These are phyloP conservation scores for Nakazawaea wickerhamii DNA, from an alignment of 805 yeast species.

Conservation along the genomic window DNA sequence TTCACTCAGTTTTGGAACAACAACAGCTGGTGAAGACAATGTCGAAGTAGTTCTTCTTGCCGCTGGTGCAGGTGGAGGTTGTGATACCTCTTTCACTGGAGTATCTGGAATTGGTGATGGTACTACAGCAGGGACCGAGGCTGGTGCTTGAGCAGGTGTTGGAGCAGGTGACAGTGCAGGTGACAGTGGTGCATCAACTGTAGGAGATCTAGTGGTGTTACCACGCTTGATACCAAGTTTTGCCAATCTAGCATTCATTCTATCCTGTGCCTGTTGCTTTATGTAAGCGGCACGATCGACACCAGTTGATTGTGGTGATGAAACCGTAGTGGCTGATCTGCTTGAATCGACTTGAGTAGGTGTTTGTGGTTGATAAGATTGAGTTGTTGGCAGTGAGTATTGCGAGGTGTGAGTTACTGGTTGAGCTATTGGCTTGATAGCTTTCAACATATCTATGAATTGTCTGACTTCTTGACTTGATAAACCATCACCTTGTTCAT, in stretches of 20 bases:
- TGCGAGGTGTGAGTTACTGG: slow-evolving; percentile 10
- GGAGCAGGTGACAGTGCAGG: slow-evolving; percentile 2
- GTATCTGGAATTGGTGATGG: slow-evolving; percentile 6
- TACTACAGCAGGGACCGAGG: slow-evolving; percentile 13
- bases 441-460: slow-evolving; percentile 53
- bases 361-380: slow-evolving; percentile 5
- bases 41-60: slow-evolving; percentile 13
- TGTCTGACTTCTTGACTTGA: slow-evolving; percentile 54
- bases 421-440: slow-evolving; percentile 21
- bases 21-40: slow-evolving; percentile 8
- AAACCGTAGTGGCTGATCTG: background rate
- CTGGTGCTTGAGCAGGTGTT: slow-evolving; percentile 10
- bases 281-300: slow-evolving; percentile 75
- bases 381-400: slow-evolving; percentile 9
- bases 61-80: slow-evolving; percentile 18
- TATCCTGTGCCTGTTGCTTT: slow-evolving; percentile 73
- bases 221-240: slow-evolving; percentile 61
- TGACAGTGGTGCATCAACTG: background rate
- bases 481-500: slow-evolving; percentile 81
- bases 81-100: background rate
- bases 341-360: slow-evolving; percentile 11
- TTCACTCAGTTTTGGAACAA: background rate
- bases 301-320: slow-evolving; percentile 8
- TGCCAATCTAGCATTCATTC: slow-evolving; percentile 83
- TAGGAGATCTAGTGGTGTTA: background rate